Base-by-base conservation (phyloP, 345 rosid genomes). In the Citrus mangshanensis region DNA sequence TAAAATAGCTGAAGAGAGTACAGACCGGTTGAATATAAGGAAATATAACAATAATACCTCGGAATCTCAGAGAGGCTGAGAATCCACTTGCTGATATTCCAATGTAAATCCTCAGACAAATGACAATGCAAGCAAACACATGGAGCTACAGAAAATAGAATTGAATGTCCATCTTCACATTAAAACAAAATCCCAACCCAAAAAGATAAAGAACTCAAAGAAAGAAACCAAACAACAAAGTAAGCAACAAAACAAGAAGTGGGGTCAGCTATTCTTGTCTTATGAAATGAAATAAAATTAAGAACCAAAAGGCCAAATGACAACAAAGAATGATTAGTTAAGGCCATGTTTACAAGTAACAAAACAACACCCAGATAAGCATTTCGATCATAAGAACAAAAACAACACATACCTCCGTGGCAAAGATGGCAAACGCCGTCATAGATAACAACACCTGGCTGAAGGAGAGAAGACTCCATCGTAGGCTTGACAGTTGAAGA, bases 361-460 rank as follows among this genome's bases (percentile, higher is more conserved):
- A 61, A 5, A 38, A 27, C 68, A 27, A 74, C 2, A 40, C n/a
- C 76, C 49, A 40, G 72, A 68, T 4, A 37, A 9, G 28, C 70
- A 51, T 32, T 35, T 73, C 24, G 34, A 60, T 73, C 5, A 74
- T n/a, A 7, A 71, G 12, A 27, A 49, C 25, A n/a, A 7, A 6
- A 71, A 28, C 8, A 55, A 72, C 49, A 56, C 14, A 56, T 82
- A 95, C 98, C 97, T 89, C 91, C 80, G 84, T 95, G 97, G 88
- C 99, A 95, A 88, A 95, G 98, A 86, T 88, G 97, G 82, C 98
- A 95, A 82, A 95, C 97, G 34, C 98, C 97, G 82, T 95, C 98
- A 78, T 92, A 95, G 68, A 95, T 82, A 46, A 92, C 97, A 78
- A 93, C 99, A 55, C 98, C 89, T 34, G 99, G 98, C 90, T 95